Conservation (phyloP, 441 rosid genomes). For the Gossypium lobatum region DNA sequence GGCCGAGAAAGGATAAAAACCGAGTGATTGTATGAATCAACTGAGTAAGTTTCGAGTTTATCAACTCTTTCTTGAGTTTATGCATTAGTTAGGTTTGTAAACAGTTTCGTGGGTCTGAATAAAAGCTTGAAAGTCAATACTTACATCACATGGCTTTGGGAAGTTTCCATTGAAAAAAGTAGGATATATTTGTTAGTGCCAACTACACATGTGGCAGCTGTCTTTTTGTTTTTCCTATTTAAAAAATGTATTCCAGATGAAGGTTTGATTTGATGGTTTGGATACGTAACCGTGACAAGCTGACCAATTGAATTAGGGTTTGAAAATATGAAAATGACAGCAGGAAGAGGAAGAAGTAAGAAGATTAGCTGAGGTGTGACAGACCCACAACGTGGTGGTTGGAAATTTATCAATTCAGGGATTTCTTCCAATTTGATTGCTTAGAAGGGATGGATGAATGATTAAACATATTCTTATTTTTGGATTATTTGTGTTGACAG, state of each 20-base stretch:
- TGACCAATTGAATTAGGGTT: neutral
- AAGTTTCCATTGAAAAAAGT: neutral
- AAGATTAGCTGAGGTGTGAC: neutral
- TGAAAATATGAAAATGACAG: neutral
- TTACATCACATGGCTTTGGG: neutral
- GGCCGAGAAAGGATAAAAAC: too few species aligned
- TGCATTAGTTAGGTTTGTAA: neutral
- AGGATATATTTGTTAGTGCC: neutral
- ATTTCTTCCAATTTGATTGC: neutral
- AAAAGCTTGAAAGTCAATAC: neutral
- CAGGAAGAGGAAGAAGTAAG: neutral
- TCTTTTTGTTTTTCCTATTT: neutral
- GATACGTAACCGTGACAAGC: neutral
- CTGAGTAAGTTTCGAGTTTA: neutral
- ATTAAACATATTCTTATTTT: neutral
- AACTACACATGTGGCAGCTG: neutral
- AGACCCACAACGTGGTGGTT: constrained; percentile 3
- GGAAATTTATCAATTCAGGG: neutral
- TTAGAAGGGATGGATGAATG: neutral
- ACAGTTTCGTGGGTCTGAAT: neutral
- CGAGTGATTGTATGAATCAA: neutral
- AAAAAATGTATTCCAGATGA: neutral
- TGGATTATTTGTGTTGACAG: neutral
- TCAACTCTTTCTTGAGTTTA: neutral
- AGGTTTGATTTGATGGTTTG: constrained; percentile 6